A percentile compares a stretch with the other conserved stretches of the same genome.
These are phyloP conservation scores for Xylaria curta DNA, from an alignment of 495 filamentous ascomycete species.

Conservation along the genomic window DNA sequence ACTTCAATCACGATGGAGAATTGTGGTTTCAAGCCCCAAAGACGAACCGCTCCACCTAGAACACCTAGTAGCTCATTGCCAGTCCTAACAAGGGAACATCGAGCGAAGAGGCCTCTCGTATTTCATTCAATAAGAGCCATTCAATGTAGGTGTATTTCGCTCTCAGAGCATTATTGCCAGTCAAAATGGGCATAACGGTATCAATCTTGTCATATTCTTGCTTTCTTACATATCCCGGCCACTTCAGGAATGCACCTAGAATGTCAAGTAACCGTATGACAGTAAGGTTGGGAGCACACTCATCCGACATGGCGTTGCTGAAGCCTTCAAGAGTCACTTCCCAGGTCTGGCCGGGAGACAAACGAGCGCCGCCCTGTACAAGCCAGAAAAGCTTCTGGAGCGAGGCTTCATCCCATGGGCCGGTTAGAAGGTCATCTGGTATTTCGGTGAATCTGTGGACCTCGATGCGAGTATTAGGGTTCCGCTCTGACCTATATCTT, in stretches of 20 bases:
- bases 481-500: background rate
- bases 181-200: no score
- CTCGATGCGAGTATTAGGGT: conserved; percentile 30
- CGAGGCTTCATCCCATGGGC: conserved; percentile 35
- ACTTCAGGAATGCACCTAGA: conserved; percentile 16
- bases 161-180: background rate
- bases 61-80: background rate
- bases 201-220: background rate
- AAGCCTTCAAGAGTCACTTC: conserved; percentile 39
- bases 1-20: background rate
- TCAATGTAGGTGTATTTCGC: background rate
- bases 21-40: background rate
- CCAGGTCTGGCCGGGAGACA: conserved; percentile 40
- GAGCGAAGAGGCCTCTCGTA: background rate
- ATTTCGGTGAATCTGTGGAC: conserved; percentile 41
- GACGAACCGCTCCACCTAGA: background rate
- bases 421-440: conserved; percentile 41
- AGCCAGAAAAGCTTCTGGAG: conserved; percentile 49
- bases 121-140: background rate
- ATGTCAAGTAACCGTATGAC: conserved; percentile 16
- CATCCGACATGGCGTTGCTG: conserved; percentile 18
- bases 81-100: no score
- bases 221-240: conserved; percentile 1
- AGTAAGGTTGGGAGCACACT: conserved; percentile 13
- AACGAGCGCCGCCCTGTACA: conserved; percentile 37